These are phyloP conservation scores for Coprinopsis cinerea DNA, from an alignment of 768 basidiomycete genomes.

Conservation along the genomic window DNA sequence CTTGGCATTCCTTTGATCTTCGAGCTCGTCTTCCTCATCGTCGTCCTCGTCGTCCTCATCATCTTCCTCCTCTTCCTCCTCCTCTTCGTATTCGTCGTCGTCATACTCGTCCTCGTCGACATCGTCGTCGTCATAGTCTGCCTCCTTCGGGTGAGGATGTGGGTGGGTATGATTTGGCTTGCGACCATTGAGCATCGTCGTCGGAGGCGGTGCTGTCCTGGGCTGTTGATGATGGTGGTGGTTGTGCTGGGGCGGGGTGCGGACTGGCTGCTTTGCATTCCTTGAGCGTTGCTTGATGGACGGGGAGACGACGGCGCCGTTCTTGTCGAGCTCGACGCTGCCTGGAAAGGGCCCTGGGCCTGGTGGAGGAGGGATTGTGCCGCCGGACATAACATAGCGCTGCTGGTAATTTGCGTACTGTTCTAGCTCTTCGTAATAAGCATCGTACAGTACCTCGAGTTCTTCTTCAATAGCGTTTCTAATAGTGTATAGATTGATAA, in stretches of 20 bases:
- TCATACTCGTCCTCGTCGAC: slow-evolving; percentile 64
- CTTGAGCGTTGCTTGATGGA: slow-evolving; percentile 18
- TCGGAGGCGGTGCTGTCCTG: slow-evolving; percentile 11
- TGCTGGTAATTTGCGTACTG: slow-evolving; percentile 98
- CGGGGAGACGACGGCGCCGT: slow-evolving; percentile 47
- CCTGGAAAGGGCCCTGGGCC: slow-evolving; percentile 99
- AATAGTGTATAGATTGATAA: slow-evolving; percentile 13
- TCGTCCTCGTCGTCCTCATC: slow-evolving; percentile 41
- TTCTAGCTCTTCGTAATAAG: slow-evolving; percentile 99
- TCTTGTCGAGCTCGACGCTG: slow-evolving; percentile 93
- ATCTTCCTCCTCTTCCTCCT: slow-evolving; percentile 33
- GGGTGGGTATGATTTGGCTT: slow-evolving; percentile 34
- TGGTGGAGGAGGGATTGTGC: slow-evolving; percentile 84
- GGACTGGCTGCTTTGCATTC: slow-evolving; percentile 16
- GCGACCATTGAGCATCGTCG: slow-evolving; percentile 15
- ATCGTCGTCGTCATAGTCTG: slow-evolving; percentile 66
- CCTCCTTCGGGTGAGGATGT: slow-evolving; percentile 48
- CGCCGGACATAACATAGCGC: slow-evolving; percentile 88
- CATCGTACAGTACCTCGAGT: slow-evolving; percentile 99
- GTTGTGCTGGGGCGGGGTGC: neutral
- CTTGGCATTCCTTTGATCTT: slow-evolving; percentile 52
- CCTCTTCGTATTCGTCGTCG: slow-evolving; percentile 35
- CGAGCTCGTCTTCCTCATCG: slow-evolving; percentile 47
- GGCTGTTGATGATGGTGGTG: slow-evolving; percentile 13
- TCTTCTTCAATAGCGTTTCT: slow-evolving; percentile 99